Evolutionary conservation across 768 basidiomycete species (phyloP).

Genomic region (Naganishia antarctica): DNA sequence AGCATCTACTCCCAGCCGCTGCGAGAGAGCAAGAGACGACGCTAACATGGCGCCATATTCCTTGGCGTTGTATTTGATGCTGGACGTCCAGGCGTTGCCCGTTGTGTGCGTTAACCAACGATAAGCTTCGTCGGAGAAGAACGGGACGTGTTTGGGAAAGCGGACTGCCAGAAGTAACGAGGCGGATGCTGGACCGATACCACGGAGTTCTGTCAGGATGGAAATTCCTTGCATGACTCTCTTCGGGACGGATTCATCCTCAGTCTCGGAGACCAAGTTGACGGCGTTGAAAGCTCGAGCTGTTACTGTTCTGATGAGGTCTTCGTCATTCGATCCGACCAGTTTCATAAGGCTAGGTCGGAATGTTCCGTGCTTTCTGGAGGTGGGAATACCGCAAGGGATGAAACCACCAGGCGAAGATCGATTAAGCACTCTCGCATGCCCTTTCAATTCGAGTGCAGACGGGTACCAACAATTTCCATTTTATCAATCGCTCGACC

Average conservation of each 20-base stretch:
- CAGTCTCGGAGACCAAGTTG: not conserved
- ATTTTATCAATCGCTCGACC: slow-evolving; percentile 21
- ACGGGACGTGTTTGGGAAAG: slow-evolving; percentile 5
- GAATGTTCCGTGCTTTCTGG: slow-evolving; percentile 24
- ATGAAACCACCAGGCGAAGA: not conserved
- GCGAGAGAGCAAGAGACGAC: not conserved
- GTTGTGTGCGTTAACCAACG: not conserved
- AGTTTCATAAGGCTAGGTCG: slow-evolving; percentile 23
- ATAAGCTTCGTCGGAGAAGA: slow-evolving; percentile 23
- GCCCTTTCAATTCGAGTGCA: not conserved
- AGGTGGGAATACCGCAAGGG: not conserved
- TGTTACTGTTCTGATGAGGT: not conserved
- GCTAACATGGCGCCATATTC: slow-evolving; percentile 2
- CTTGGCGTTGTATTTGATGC: slow-evolving; percentile 23
- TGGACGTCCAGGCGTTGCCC: slow-evolving; percentile 4
- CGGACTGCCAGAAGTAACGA: slow-evolving; percentile 16
- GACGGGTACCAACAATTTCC: slow-evolving; percentile 19
- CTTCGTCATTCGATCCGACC: slow-evolving; percentile 9
- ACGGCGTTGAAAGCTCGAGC: not conserved
- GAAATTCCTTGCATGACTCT: slow-evolving; percentile 3
- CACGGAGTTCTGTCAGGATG: slow-evolving; percentile 13
- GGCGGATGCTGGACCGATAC: slow-evolving; percentile 25
- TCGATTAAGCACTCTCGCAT: not conserved
- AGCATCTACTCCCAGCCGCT: slow-evolving; percentile 3
- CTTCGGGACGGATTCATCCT: not conserved